These are phyloP conservation scores for Tetraselmis chui DNA, from an alignment of 139 green algal genomes.

Conservation along the genomic window DNA sequence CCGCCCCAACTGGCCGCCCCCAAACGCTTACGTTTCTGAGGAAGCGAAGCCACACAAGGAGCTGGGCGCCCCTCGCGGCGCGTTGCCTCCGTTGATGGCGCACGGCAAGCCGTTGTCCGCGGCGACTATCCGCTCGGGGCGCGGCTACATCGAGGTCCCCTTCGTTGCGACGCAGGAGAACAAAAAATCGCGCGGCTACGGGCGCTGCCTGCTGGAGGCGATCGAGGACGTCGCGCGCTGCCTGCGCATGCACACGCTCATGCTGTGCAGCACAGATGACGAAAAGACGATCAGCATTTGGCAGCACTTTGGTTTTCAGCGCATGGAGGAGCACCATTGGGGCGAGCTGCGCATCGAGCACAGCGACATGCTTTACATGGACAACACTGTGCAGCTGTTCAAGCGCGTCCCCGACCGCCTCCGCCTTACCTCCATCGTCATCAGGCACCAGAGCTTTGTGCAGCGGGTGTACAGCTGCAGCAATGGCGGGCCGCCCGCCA, in stretches of 20 bases:
- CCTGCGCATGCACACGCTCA: conserved; percentile 37
- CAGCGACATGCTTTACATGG: conserved; percentile 84
- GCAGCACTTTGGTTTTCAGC: conserved; percentile 74
- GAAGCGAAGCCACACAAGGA: conserved; percentile 22
- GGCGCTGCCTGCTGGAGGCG: conserved; percentile 75
- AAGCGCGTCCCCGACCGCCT: conserved; percentile 51
- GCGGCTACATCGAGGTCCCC: conserved; percentile 58
- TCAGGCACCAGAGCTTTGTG: conserved; percentile 54
- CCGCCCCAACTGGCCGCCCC: conserved; percentile 62
- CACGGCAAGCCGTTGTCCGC: conserved; percentile 71
- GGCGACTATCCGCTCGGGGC: conserved; percentile 73
- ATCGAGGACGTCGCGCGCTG: conserved; percentile 66
- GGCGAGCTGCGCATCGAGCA: conserved; percentile 58
- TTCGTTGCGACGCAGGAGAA: conserved; percentile 80
- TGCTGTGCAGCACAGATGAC: conserved; percentile 59
- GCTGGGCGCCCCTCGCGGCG: conserved; percentile 46
- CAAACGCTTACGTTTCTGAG: conserved; percentile 30
- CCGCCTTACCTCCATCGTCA: conserved; percentile 43
- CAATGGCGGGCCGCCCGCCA: neutral
- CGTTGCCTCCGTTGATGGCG: conserved; percentile 27
- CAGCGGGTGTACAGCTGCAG: conserved; percentile 50
- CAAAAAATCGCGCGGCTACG: conserved; percentile 66
- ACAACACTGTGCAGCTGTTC: conserved; percentile 81
- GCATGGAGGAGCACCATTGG: conserved; percentile 60
- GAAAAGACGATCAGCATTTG: conserved; percentile 51